phyloP scores from a whole-genome alignment of 2,329 filamentous ascomycete species.

The Dryadomyces quercivorus region DNA sequence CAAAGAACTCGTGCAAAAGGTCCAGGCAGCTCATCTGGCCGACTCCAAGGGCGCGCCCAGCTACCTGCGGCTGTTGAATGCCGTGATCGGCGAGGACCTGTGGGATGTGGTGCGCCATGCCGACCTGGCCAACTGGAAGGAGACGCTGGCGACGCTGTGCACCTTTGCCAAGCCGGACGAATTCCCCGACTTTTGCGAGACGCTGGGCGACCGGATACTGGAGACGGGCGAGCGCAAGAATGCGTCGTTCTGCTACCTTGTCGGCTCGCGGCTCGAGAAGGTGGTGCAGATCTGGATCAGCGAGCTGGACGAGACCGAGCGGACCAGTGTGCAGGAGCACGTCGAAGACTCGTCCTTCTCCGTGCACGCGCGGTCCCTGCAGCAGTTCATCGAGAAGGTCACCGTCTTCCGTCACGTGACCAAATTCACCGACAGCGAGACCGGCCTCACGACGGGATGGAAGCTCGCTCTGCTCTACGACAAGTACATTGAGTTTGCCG shows the following conservation, averaged over 20 bases:
- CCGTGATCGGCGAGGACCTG: slow-evolving; percentile 89
- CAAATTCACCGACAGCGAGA: slow-evolving; percentile 75
- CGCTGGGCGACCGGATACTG: slow-evolving; percentile 79
- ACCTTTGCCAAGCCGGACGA: slow-evolving; percentile 86
- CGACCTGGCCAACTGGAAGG: slow-evolving; percentile 87
- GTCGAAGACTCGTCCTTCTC: slow-evolving; percentile 75
- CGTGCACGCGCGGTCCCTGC: slow-evolving; percentile 75
- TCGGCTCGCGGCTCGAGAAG: slow-evolving; percentile 94
- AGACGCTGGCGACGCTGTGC: slow-evolving; percentile 90
- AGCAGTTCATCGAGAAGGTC: slow-evolving; percentile 96
- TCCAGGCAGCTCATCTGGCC: slow-evolving; percentile 80
- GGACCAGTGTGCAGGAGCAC: slow-evolving; percentile 56
- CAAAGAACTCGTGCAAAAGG: slow-evolving; percentile 86
- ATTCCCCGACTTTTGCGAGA: slow-evolving; percentile 90
- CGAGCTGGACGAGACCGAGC: slow-evolving; percentile 76
- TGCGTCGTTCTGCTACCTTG: slow-evolving; percentile 91
- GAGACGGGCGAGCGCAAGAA: slow-evolving; percentile 73
- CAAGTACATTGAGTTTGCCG: slow-evolving; percentile 94
- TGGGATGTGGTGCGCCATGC: slow-evolving; percentile 98
- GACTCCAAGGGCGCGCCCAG: slow-evolving; percentile 74
- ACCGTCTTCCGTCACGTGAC: slow-evolving; percentile 91
- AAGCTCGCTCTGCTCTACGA: slow-evolving; percentile 80
- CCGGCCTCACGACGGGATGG: slow-evolving; percentile 63
- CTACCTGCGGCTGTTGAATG: slow-evolving; percentile 80
- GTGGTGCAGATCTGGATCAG: slow-evolving; percentile 89